A percentile compares a stretch with the other conserved stretches of the same genome.
phyloP scores from a whole-genome alignment of 2,329 filamentous ascomycete genomes.

The Fusarium pseudonygamai region DNA sequence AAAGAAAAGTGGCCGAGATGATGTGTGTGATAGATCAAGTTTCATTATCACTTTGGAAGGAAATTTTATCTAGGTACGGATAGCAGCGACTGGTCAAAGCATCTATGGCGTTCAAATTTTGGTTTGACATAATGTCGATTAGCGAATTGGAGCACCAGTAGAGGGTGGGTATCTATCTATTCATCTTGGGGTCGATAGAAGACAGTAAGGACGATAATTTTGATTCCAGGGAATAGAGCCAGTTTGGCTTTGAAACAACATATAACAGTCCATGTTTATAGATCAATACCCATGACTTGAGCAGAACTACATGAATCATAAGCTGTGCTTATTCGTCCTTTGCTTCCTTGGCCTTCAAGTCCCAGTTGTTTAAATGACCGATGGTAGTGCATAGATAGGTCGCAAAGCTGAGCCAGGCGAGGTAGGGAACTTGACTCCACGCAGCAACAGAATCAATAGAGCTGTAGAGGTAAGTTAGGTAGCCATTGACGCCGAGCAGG shows the following conservation, averaged over 20 bases:
- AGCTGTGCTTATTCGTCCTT: slow-evolving; percentile 39
- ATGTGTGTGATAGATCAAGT: background rate
- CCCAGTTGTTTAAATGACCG: slow-evolving; percentile 75
- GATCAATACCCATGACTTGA: background rate
- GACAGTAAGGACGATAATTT: background rate
- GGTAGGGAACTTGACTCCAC: slow-evolving; percentile 81
- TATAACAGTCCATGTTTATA: background rate
- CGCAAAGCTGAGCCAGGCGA: slow-evolving; percentile 87
- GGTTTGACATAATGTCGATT: background rate
- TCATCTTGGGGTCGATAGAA: background rate
- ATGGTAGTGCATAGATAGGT: slow-evolving; percentile 81
- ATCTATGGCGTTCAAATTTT: slow-evolving; percentile 37
- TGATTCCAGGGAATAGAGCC: slow-evolving; percentile 13
- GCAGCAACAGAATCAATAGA: slow-evolving; percentile 77
- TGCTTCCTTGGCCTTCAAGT: slow-evolving; percentile 51
- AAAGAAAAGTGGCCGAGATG: background rate
- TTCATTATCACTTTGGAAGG: slow-evolving; percentile 3
- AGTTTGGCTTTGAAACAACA: background rate
- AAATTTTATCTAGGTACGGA: slow-evolving; percentile 5
- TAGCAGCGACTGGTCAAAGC: slow-evolving; percentile 6
- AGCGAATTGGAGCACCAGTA: slow-evolving; percentile 11
- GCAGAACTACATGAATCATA: background rate
- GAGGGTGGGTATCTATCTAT: background rate
- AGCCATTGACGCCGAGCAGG: slow-evolving; percentile 76
- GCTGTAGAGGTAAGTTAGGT: slow-evolving; percentile 80